These are phyloP conservation scores for Lenwebbia sp. DNA, from an alignment of 345 rosid genomes.

Conservation along the genomic window DNA sequence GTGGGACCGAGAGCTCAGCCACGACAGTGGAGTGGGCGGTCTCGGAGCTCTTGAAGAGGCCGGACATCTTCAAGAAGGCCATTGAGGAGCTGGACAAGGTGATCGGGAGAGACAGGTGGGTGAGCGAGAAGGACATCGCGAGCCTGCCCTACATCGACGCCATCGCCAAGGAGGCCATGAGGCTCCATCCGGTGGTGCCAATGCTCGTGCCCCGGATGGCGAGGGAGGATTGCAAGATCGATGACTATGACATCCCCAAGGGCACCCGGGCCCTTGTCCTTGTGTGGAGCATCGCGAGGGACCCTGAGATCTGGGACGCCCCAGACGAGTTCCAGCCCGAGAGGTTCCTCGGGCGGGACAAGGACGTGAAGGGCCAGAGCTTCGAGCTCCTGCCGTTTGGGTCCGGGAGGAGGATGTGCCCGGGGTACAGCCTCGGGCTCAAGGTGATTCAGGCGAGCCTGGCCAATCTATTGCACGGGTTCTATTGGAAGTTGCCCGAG, in stretches of 20 bases:
- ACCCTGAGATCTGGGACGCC: conserved; percentile 40
- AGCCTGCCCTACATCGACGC: conserved; percentile 34
- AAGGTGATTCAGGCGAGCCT: conserved; percentile 43
- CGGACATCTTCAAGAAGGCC: conserved; percentile 34
- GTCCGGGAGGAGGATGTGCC: conserved; percentile 70
- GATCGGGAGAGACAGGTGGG: conserved; percentile 43
- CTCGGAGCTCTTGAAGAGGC: conserved; percentile 34
- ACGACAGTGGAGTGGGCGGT: conserved; percentile 59
- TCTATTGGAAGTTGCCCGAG: conserved; percentile 35
- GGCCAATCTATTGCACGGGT: conserved; percentile 54
- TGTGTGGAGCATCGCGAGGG: conserved; percentile 48
- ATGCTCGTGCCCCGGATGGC: conserved; percentile 34
- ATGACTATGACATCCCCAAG: conserved; percentile 35
- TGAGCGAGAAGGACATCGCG: conserved; percentile 39
- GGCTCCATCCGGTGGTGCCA: conserved; percentile 59
- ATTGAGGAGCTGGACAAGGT: conserved; percentile 46
- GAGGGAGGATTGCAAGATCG: conserved; percentile 23
- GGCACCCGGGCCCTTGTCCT: conserved; percentile 32
- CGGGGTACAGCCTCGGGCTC: conserved; percentile 46
- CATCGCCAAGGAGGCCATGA: conserved; percentile 48
- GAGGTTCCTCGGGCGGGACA: conserved; percentile 31
- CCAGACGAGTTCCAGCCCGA: conserved; percentile 41
- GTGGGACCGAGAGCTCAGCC: conserved; percentile 56
- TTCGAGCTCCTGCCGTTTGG: conserved; percentile 57
- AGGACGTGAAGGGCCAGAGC: conserved; percentile 50